Base-by-base conservation (phyloP, 1,139 yeast genomes). In the Pneumocystis carinii region DNA sequence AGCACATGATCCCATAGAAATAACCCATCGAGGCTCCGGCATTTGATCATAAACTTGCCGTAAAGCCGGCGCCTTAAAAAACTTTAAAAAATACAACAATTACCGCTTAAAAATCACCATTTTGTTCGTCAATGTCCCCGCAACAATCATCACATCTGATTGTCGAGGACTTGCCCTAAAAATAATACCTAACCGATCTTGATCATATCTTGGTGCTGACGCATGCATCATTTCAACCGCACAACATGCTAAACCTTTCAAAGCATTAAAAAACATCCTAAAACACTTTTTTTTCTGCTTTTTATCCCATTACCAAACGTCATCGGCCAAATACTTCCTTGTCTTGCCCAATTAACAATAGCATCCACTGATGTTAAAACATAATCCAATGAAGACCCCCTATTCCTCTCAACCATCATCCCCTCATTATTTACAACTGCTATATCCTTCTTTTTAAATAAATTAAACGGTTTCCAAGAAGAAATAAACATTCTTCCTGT, bases 221-320 rank as follows among this genome's bases (percentile, higher is more conserved):
- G 86, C 88, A 76, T 88, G 96, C 96, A 88, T 88, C 96, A 88
- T 88, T 76, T 88, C 96, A 60, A 88, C 95, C 67, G 95, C 95
- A 62, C 60, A 59, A 29, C 64, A 64, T 24, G 62, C 63, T 6
- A 63, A 39, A 12, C 65, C 55, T 48, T 48, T 24, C 15, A 37
- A 53, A 32, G 24, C 7, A 41, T 41, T 14, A 38, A 36, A 37
- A 8, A 41, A 59, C 62, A 32, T 61, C 61, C 66, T 64, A 19
- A 66, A 66, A 78, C 95, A 87, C 77, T 95, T 10, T 3, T 17
- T 19, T 48, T 48, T 32, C 87, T 8, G 95, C 95, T 72, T 87
- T 79, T 58, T 95, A 12, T 24, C 4, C 3, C n/a, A 15, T 24
- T 48, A 48, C 55, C 96, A 75, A 88, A 88, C 61, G 96, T 88